phyloP scores from a whole-genome alignment of 1,284 basidiomycete genomes.

The Neonothopanus nambi region DNA sequence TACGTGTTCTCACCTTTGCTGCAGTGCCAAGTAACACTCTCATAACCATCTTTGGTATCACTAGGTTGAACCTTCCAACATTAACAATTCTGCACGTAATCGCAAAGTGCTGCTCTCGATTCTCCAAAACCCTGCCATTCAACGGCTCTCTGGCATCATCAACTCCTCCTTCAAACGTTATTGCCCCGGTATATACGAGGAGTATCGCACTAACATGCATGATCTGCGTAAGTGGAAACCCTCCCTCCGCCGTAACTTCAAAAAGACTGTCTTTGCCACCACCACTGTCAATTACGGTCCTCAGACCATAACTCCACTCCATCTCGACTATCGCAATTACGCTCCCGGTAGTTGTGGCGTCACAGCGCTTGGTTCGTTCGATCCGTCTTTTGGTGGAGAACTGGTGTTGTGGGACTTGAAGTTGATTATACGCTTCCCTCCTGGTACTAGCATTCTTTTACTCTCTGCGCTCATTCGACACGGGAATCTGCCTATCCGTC shows the following conservation, averaged over 20 bases:
- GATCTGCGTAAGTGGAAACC: too few species aligned
- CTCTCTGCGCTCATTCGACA: too few species aligned
- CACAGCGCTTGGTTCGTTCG: not conserved
- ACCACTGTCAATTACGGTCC: not conserved
- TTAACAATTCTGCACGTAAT: not conserved
- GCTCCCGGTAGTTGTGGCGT: slow-evolving; percentile 1
- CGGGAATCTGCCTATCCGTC: too few species aligned
- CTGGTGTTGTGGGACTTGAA: not conserved
- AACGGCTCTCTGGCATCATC: not conserved
- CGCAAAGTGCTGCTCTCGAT: not conserved
- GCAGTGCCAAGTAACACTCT: too few species aligned
- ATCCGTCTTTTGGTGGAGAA: not conserved
- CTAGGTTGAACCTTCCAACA: not conserved
- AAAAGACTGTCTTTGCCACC: not conserved
- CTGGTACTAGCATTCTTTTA: too few species aligned
- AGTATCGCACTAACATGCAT: too few species aligned
- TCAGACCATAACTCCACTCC: not conserved
- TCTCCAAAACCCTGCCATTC: not conserved
- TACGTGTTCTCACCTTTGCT: too few species aligned
- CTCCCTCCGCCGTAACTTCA: not conserved
- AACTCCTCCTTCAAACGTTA: too few species aligned
- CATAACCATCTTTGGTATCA: too few species aligned
- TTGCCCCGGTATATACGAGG: too few species aligned
- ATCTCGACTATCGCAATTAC: not conserved
- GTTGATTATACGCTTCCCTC: too few species aligned